Conservation (phyloP, 2,329 filamentous ascomycete species). For the Penicillium sp. region DNA sequence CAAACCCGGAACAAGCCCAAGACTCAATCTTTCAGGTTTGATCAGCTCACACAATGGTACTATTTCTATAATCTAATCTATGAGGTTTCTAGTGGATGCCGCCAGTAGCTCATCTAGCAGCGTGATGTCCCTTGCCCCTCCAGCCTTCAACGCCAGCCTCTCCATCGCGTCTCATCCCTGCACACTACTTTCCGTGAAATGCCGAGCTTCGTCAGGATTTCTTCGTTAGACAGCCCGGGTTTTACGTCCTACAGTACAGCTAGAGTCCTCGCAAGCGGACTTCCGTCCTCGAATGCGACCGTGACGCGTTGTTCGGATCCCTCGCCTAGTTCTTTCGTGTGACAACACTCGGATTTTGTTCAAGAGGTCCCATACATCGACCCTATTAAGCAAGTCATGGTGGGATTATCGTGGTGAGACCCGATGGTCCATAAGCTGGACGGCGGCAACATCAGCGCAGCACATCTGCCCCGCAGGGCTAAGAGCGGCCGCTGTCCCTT, state of each 20-base stretch:
- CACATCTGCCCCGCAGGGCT: background rate
- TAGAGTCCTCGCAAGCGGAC: background rate
- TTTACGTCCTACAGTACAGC: background rate
- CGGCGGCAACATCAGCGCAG: slow-evolving; percentile 4
- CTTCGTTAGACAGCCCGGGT: background rate
- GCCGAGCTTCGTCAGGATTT: background rate
- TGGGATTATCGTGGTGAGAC: background rate
- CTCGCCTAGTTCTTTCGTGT: slow-evolving; percentile 1
- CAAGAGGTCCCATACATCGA: background rate
- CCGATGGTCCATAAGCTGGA: background rate
- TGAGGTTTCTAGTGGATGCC: background rate
- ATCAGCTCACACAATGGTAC: background rate
- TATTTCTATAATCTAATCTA: background rate
- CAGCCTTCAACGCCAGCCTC: background rate
- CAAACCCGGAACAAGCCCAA: background rate
- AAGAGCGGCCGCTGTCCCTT: slow-evolving; percentile 1
- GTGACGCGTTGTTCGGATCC: slow-evolving; percentile 4
- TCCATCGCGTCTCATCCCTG: slow-evolving; percentile 9
- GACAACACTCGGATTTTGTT: slow-evolving; percentile 5
- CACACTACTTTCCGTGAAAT: slow-evolving; percentile 7
- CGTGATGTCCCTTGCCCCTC: slow-evolving; percentile 3
- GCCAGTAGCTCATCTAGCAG: background rate
- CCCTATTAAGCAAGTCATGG: background rate
- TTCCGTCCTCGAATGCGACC: background rate
- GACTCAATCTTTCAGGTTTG: background rate